Evolutionary conservation across 2,329 filamentous ascomycete genomes (phyloP).

Genomic region (Plenodomus lindquistii): DNA sequence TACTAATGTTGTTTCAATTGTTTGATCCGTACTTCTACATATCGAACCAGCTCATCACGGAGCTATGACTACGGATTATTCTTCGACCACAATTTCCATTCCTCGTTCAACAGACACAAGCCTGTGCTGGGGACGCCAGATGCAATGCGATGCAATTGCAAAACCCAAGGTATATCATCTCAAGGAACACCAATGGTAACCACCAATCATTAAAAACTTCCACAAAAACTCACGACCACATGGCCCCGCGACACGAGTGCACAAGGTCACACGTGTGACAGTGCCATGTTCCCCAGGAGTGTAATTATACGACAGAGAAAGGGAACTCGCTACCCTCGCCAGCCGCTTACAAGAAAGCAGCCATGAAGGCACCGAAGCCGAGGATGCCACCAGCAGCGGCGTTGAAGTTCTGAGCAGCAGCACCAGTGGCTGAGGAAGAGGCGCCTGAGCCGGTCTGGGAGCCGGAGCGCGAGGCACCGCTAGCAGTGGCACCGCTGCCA

Average conservation of each 20-base stretch:
- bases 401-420: constrained; percentile 34
- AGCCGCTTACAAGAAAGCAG: constrained; percentile 42
- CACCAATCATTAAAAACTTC: not conserved
- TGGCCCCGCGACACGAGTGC: constrained; percentile 15
- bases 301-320: constrained; percentile 1
- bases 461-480: constrained; percentile 11
- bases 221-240: not conserved
- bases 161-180: constrained; percentile 32
- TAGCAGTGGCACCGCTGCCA: constrained; percentile 12
- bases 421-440: constrained; percentile 18
- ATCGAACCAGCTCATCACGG: constrained; percentile 7
- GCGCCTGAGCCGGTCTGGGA: constrained; percentile 19
- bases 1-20: constrained; percentile 8
- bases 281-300: constrained; percentile 11
- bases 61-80: not conserved
- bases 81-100: constrained; percentile 1
- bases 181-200: constrained; percentile 17
- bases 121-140: constrained; percentile 27
- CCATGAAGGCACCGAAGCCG: constrained; percentile 42
- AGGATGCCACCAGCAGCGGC: constrained; percentile 35
- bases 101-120: constrained; percentile 14
- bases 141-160: constrained; percentile 22
- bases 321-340: not conserved
- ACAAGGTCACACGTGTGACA: constrained; percentile 10
- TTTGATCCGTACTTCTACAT: constrained; percentile 10